A percentile compares a stretch with the other conserved stretches of the same genome.
Conservation (phyloP, 2,329 filamentous ascomycete species). For the Penicillium frequentans region DNA sequence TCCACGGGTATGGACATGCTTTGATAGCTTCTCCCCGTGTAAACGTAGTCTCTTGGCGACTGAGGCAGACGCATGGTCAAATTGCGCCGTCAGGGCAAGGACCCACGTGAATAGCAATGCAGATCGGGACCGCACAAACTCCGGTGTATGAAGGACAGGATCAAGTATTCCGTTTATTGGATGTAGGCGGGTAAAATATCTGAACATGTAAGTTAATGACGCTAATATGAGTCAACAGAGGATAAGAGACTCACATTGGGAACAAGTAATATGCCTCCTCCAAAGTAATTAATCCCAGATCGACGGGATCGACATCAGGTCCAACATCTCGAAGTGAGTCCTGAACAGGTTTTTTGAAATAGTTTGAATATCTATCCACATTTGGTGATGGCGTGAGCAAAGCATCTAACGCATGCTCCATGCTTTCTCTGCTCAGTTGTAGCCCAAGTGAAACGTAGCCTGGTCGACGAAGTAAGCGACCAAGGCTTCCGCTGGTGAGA, state of each 20-base stretch:
- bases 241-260: slow-evolving; percentile 20
- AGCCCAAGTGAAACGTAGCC: slow-evolving; percentile 27
- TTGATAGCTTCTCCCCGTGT: slow-evolving; percentile 30
- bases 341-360: slow-evolving; percentile 19
- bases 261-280: slow-evolving; percentile 28
- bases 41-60: slow-evolving; percentile 26
- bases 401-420: slow-evolving; percentile 23
- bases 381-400: slow-evolving; percentile 8
- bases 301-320: slow-evolving; percentile 30
- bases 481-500: background rate
- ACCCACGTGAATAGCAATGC: slow-evolving; percentile 34
- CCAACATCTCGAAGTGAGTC: slow-evolving; percentile 22
- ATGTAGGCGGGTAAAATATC: slow-evolving; percentile 30
- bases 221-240: background rate
- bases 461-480: slow-evolving; percentile 16
- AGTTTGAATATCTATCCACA: slow-evolving; percentile 17
- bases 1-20: slow-evolving; percentile 28
- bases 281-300: slow-evolving; percentile 30
- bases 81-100: slow-evolving; percentile 30
- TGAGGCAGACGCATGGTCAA: slow-evolving; percentile 20
- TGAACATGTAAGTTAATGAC: background rate
- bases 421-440: slow-evolving; percentile 15
- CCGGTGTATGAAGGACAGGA: slow-evolving; percentile 27
- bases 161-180: slow-evolving; percentile 33
- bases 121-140: slow-evolving; percentile 27